These are phyloP conservation scores for Patellifolia procumbens DNA, from an alignment of 179 eudicot genomes.

Conservation along the genomic window DNA sequence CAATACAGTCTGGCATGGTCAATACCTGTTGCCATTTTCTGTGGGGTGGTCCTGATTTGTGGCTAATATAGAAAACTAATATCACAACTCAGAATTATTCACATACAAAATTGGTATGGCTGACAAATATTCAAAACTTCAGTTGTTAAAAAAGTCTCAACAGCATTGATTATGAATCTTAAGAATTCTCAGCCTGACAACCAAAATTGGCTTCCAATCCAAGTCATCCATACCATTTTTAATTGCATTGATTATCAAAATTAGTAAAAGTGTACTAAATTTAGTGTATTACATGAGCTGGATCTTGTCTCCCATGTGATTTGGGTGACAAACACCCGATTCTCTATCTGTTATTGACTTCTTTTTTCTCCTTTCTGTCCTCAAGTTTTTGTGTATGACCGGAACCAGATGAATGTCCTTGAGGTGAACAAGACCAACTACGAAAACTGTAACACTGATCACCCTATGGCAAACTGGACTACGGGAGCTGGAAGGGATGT, in stretches of 20 bases:
- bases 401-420: slow-evolving; percentile 64
- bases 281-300: slow-evolving; percentile 1
- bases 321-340: background rate
- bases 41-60: background rate
- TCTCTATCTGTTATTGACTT: background rate
- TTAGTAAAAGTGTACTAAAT: background rate
- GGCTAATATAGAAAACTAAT: background rate
- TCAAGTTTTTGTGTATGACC: slow-evolving; percentile 36
- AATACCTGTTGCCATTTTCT: background rate
- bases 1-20: background rate
- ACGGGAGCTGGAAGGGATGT: slow-evolving; percentile 88
- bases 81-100: background rate
- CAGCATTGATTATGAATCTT: background rate
- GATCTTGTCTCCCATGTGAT: slow-evolving; percentile 21
- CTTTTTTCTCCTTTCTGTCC: background rate
- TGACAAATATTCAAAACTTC: background rate
- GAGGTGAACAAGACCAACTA: slow-evolving; percentile 78
- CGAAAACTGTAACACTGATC: slow-evolving; percentile 56
- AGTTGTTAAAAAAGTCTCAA: background rate
- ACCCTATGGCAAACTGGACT: slow-evolving; percentile 60
- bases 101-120: background rate
- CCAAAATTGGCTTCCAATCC: background rate
- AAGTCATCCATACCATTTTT: slow-evolving; percentile 5
- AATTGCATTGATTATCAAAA: background rate
- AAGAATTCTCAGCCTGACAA: background rate